Percentiles rank a stretch among this genome's conserved stretches.
These are phyloP conservation scores for Fonsecaea multimorphosa DNA, from an alignment of 2,329 filamentous ascomycete species.

Conservation along the genomic window DNA sequence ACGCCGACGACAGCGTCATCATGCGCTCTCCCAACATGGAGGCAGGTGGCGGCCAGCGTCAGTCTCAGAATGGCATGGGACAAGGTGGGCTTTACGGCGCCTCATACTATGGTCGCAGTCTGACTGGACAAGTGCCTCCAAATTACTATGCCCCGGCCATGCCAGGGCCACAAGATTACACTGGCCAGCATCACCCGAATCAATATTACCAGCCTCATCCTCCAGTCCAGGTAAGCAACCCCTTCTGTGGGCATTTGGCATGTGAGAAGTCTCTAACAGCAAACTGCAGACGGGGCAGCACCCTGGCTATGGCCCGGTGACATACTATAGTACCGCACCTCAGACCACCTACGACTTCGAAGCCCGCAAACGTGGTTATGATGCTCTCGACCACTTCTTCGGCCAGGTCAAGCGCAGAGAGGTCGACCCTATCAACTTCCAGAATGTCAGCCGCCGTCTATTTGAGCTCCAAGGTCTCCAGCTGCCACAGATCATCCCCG, in stretches of 20 bases:
- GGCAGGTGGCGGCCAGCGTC: constrained; percentile 56
- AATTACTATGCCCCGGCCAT: constrained; percentile 41
- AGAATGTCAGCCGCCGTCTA: constrained; percentile 86
- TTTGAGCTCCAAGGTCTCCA: constrained; percentile 76
- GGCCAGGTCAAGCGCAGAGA: constrained; percentile 89
- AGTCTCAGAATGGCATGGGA: constrained; percentile 39
- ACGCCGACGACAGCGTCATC: constrained; percentile 89
- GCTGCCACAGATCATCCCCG: constrained; percentile 65
- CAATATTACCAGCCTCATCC: constrained; percentile 41
- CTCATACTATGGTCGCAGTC: constrained; percentile 39
- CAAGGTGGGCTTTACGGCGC: constrained; percentile 39
- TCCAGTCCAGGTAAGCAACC: constrained; percentile 29
- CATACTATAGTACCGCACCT: constrained; percentile 71
- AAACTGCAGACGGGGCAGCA: constrained; percentile 58
- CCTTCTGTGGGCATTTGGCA: background rate
- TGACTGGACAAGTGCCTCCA: constrained; percentile 38
- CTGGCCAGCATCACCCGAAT: constrained; percentile 39
- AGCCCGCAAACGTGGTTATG: constrained; percentile 80
- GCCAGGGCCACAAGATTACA: constrained; percentile 39
- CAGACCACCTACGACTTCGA: constrained; percentile 75
- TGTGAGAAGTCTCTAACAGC: background rate
- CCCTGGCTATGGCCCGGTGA: constrained; percentile 71
- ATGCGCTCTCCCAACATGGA: constrained; percentile 64
- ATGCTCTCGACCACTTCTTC: constrained; percentile 92
- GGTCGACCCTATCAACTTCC: constrained; percentile 87